Evolutionary conservation across 352 stramenopile genomes (phyloP).

Genomic region (Nothophytophthora sp.): DNA sequence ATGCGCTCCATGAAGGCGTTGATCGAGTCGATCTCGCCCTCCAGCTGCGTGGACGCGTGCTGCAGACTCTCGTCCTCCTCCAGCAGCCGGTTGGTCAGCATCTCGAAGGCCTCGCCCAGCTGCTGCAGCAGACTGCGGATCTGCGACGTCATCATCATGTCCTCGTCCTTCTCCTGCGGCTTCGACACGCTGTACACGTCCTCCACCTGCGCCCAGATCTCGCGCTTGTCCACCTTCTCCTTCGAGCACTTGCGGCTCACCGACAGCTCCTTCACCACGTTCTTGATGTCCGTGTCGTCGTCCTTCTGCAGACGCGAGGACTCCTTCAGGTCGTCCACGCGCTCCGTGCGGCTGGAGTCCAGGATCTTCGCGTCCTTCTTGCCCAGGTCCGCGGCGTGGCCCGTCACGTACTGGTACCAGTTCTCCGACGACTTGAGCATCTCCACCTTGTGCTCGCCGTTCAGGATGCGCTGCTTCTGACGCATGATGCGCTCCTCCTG

Average conservation of each 20-base stretch:
- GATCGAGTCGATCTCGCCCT: constrained; percentile 87
- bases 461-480: constrained; percentile 89
- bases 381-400: constrained; percentile 65
- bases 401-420: constrained; percentile 89
- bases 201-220: constrained; percentile 84
- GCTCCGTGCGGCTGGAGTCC: constrained; percentile 63
- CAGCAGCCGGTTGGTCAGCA: constrained; percentile 84
- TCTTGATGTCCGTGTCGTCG: constrained; percentile 78
- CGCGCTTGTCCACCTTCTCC: constrained; percentile 85
- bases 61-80: constrained; percentile 86
- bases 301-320: constrained; percentile 84
- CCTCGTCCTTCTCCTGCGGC: constrained; percentile 88
- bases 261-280: constrained; percentile 61
- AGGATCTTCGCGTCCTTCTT: constrained; percentile 89
- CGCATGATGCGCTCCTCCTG: constrained; percentile 90
- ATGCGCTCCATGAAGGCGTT: constrained; percentile 90
- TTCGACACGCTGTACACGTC: constrained; percentile 84
- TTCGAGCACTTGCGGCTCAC: constrained; percentile 62
- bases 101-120: constrained; percentile 86
- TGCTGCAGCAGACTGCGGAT: constrained; percentile 87
- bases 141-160: constrained; percentile 93
- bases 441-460: constrained; percentile 90
- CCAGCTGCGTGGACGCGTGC: constrained; percentile 81
- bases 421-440: constrained; percentile 91
- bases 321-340: constrained; percentile 76